phyloP scores from a whole-genome alignment of 805 yeast genomes.

The Metschnikowia sp. region DNA sequence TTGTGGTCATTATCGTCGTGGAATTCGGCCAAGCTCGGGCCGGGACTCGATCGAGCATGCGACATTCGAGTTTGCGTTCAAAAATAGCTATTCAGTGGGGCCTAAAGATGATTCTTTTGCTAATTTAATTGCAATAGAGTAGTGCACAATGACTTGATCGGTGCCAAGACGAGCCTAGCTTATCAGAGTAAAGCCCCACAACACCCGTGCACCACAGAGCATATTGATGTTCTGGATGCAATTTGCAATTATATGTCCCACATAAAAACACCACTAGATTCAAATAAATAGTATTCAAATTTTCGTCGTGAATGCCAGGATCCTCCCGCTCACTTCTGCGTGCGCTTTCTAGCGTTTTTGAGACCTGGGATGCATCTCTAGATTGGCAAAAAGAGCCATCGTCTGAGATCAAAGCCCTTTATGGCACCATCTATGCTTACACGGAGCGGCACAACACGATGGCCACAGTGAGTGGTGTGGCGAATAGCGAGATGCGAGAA shows the following conservation, averaged over 20 bases:
- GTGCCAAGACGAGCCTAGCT: background rate
- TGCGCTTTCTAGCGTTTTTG: slow-evolving; percentile 12
- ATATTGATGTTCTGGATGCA: no score
- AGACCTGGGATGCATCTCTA: slow-evolving; percentile 11
- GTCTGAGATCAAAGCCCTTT: slow-evolving; percentile 10
- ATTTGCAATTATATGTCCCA: background rate
- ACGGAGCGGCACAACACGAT: slow-evolving; percentile 33
- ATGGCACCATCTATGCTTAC: slow-evolving; percentile 14
- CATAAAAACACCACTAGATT: background rate
- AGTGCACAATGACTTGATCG: no score
- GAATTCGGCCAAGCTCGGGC: background rate
- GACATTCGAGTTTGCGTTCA: background rate
- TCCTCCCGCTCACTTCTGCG: slow-evolving; percentile 16
- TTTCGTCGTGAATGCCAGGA: slow-evolving; percentile 10
- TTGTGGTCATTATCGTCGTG: background rate
- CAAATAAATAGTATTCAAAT: background rate
- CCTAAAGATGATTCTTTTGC: no score
- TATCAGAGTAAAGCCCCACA: background rate
- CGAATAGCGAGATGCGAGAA: slow-evolving; percentile 35
- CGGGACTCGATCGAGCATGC: background rate
- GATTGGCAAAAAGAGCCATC: slow-evolving; percentile 12
- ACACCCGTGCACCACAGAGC: slow-evolving; percentile 4
- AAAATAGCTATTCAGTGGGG: no score
- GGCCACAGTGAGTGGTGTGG: slow-evolving; percentile 26
- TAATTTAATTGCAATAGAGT: no score